A percentile compares a stretch with the other conserved stretches of the same genome.
Evolutionary conservation across 202 grass and related monocot genomes (phyloP).

Genomic region (Musa balbisiana): DNA sequence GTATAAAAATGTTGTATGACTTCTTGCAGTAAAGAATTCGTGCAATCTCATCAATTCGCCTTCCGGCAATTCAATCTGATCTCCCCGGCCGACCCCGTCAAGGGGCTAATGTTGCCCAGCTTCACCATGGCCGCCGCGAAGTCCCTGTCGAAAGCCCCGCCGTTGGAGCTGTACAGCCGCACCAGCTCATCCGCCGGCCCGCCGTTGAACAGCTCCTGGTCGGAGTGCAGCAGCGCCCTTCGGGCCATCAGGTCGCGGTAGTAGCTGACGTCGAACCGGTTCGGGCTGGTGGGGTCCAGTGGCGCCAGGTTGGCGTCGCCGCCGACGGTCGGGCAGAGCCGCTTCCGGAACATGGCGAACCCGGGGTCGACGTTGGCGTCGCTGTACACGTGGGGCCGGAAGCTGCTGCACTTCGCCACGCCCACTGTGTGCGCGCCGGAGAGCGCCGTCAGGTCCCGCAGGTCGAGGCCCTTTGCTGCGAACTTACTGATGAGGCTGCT

Average conservation of each 20-base stretch:
- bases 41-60: conserved; percentile 14
- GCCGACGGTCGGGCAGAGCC: conserved; percentile 29
- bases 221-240: conserved; percentile 52
- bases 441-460: conserved; percentile 61
- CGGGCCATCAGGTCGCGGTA: conserved; percentile 36
- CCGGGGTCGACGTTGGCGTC: conserved; percentile 43
- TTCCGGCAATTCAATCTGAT: conserved; percentile 48
- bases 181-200: conserved; percentile 35
- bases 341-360: conserved; percentile 29
- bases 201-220: conserved; percentile 63
- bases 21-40: too few relatives aligned
- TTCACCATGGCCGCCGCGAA: conserved; percentile 52
- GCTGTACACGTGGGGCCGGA: conserved; percentile 50
- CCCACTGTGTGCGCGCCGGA: conserved; percentile 59
- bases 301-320: conserved; percentile 37
- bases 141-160: conserved; percentile 35
- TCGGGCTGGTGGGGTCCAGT: conserved; percentile 39
- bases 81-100: conserved; percentile 37
- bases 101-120: conserved; percentile 35
- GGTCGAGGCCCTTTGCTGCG: conserved; percentile 55
- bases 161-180: conserved; percentile 33
- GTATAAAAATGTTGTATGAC: too few relatives aligned
- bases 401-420: conserved; percentile 33
- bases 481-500: conserved; percentile 41
- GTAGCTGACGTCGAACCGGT: conserved; percentile 48